These are phyloP conservation scores for Paecilomyces sp. DNA, from an alignment of 2,329 filamentous ascomycete genomes.

Conservation along the genomic window DNA sequence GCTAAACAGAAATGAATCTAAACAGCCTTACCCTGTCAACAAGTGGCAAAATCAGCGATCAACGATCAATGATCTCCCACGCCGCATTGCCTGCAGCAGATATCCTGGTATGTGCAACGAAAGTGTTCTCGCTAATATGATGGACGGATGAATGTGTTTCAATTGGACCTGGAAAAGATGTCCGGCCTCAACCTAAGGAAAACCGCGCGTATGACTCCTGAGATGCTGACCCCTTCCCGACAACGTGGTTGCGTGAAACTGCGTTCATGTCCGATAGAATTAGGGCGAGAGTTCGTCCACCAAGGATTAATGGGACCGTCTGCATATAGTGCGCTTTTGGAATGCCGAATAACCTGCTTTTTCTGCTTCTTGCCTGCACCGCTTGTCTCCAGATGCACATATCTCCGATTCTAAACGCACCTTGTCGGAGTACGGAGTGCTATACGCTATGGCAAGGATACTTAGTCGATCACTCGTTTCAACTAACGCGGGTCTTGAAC, in stretches of 20 bases:
- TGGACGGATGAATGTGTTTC: neutral
- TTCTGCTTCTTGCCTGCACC: neutral
- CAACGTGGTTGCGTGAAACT: neutral
- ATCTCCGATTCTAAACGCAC: neutral
- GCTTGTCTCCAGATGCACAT: neutral
- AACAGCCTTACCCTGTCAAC: neutral
- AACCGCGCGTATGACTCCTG: neutral
- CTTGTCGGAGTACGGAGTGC: neutral
- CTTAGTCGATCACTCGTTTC: neutral
- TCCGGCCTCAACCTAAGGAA: neutral
- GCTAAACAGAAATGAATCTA: neutral
- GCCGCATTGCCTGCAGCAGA: neutral
- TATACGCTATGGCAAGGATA: neutral
- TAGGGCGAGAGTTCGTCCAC: neutral
- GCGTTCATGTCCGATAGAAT: neutral
- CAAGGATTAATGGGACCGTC: neutral
- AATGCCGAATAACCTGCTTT: neutral
- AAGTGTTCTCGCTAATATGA: neutral
- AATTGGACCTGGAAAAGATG: neutral
- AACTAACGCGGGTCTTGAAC: neutral
- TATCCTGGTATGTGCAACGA: neutral
- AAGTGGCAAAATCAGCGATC: neutral
- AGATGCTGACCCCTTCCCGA: neutral
- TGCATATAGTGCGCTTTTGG: neutral
- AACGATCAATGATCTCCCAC: neutral